These are phyloP conservation scores for Lenzites betulinus DNA, from an alignment of 768 basidiomycete species.

Conservation along the genomic window DNA sequence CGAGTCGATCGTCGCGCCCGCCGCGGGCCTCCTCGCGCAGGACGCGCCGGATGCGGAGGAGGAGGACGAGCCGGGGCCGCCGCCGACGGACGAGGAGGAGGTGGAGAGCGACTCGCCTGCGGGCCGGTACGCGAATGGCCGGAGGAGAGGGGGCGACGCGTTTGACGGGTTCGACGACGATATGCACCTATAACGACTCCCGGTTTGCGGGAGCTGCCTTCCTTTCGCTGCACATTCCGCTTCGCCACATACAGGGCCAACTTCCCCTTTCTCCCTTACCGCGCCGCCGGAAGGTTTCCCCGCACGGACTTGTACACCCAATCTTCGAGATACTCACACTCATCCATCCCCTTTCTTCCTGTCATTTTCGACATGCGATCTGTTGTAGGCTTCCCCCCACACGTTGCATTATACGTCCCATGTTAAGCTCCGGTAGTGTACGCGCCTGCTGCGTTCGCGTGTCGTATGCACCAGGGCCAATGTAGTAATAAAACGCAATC, in stretches of 20 bases:
- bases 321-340: background rate
- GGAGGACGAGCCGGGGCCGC: constrained; percentile 37
- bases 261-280: no score
- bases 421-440: background rate
- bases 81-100: constrained; percentile 72
- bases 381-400: constrained; percentile 6
- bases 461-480: constrained; percentile 7
- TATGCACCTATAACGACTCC: constrained; percentile 31
- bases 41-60: constrained; percentile 33
- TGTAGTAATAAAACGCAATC: constrained; percentile 16
- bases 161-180: constrained; percentile 37
- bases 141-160: constrained; percentile 43
- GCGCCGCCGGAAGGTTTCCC: no score
- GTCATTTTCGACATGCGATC: background rate
- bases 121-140: constrained; percentile 61
- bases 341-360: background rate
- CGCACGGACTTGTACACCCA: no score
- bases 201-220: background rate
- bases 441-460: background rate
- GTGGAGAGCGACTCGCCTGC: constrained; percentile 67
- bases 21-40: constrained; percentile 42
- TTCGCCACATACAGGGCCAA: background rate
- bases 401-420: background rate
- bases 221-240: background rate
- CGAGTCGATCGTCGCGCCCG: constrained; percentile 58